Evolutionary conservation across 2,329 filamentous ascomycete genomes (phyloP).

Genomic region (Cyphellophora europaea): DNA sequence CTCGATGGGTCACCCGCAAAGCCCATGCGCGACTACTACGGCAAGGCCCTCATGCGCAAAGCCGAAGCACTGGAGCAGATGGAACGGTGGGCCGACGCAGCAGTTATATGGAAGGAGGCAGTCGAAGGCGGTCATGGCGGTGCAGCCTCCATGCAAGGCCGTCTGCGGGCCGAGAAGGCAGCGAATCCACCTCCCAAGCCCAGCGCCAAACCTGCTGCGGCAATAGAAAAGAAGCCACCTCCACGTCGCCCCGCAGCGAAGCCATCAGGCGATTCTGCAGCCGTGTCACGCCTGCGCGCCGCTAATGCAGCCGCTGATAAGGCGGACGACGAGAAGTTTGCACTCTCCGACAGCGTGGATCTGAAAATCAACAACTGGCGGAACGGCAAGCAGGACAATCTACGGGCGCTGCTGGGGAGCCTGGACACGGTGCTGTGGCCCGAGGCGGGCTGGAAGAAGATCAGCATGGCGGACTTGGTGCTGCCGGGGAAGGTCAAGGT

Average conservation of each 20-base stretch:
- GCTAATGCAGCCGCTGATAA: constrained; percentile 79
- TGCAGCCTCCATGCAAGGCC: constrained; percentile 69
- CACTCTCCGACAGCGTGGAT: constrained; percentile 76
- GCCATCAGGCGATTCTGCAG: constrained; percentile 54
- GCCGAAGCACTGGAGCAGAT: constrained; percentile 92
- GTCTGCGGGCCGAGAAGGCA: constrained; percentile 85
- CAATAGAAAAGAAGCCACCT: constrained; percentile 24
- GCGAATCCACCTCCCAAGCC: constrained; percentile 52
- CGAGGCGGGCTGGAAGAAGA: constrained; percentile 90
- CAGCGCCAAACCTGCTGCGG: constrained; percentile 30
- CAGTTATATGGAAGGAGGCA: constrained; percentile 67
- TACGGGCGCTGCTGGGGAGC: constrained; percentile 77
- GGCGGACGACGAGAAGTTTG: constrained; percentile 88
- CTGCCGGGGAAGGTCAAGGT: constrained; percentile 95
- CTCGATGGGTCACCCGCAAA: constrained; percentile 55
- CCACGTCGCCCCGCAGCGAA: constrained; percentile 46
- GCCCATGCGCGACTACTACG: constrained; percentile 87
- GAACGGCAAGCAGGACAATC: constrained; percentile 83
- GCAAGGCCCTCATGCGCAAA: constrained; percentile 88
- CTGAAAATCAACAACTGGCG: constrained; percentile 72
- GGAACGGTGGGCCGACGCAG: constrained; percentile 85
- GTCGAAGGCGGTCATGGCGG: constrained; percentile 84
- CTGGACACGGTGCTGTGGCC: constrained; percentile 87
- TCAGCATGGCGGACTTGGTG: constrained; percentile 86
- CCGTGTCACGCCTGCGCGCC: constrained; percentile 70